Evolutionary conservation across 2,329 filamentous ascomycete species (phyloP), one percentile per base, ranked within the genome.

Genomic region (Camillea tinctor): DNA sequence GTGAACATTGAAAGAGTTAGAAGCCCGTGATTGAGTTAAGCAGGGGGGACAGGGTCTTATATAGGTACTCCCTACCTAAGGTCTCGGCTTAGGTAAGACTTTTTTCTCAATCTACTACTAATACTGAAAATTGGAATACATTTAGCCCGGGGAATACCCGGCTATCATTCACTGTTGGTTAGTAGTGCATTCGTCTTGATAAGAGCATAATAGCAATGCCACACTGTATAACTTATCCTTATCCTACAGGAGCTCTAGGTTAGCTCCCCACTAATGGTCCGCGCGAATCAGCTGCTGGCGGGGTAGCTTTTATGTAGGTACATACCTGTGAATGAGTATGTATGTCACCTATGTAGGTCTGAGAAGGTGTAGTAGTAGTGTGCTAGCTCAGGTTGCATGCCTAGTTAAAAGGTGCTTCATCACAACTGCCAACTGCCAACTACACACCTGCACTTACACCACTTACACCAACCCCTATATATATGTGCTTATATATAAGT

Each of bases 41-140:
- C 24, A 54, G n/a, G n/a, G n/a, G n/a, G n/a, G n/a, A n/a, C n/a
- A n/a, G n/a, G n/a, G n/a, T n/a, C n/a, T n/a, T n/a, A n/a, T n/a
- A n/a, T n/a, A n/a, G n/a, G n/a, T n/a, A n/a, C n/a, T n/a, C n/a
- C 24, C 55, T 54, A 19, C 40, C 50, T 57, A 26, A 8, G 54
- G 55, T 21, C 22, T 55, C n/a, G 26, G 8, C 26, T 30, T 30
- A 30, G 3, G 17, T n/a, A 11, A 44, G 36, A 11, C 52, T 40
- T 57, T 57, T 50, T n/a, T n/a, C n/a, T n/a, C n/a, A n/a, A n/a
- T n/a, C n/a, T n/a, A n/a, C n/a, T n/a, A n/a, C n/a, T n/a, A n/a
- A n/a, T n/a, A 53, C 48, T 24, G 36, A 44, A 44, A 44, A 17
- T 44, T 44, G 13, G 36, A 44, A 4, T 44, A 15, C 8, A 30